Evolutionary conservation across 2,329 filamentous ascomycete genomes (phyloP), one percentile per base, ranked within the genome.

Genomic region (Tolypocladium ovalisporum): DNA sequence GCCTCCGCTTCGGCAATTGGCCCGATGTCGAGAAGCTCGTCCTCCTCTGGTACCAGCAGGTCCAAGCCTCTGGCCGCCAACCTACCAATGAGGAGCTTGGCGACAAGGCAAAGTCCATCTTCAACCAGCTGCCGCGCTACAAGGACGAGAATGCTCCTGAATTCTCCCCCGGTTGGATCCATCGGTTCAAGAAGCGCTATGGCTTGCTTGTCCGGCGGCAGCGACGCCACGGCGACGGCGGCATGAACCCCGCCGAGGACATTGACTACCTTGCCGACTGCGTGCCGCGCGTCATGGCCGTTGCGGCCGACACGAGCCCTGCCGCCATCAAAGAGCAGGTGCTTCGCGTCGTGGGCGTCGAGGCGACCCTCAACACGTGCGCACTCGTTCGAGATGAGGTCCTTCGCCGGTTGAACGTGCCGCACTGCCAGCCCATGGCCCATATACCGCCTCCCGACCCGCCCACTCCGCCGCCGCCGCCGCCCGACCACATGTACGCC

Each of bases 91-190:
- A 85, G 63, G 81, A 84, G 68, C 74, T 85, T 3, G 81, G 80
- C 60, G 81, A 84, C 37, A 84, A 84, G 71, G 82, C 82, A 49
- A 84, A 83, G 66, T 66, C 71, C 58, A 82, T 85, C 62, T 85
- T 84, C 67, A 71, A 71, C 49, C 77, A 81, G 63, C 72, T 85
- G 34, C 81, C 81, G 19, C 79, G 81, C 22, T 84, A 85, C 68
- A 82, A 81, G 66, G 81, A 81, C 61, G 80, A 84, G 66, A 69
- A 70, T n/a, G 72, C 81, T 1, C 82, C 82, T 52, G 82, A 85
- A 67, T 85, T 85, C 66, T 84, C 81, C 0, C 82, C 82, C 0
- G 82, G 82, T 44, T 85, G 82, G 82, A 84, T 85, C 58, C 82
- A 85, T 63, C 76, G 82, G 39, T 85, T 85, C 71, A 85, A 85